Percentiles rank a stretch among this genome's conserved stretches.
These are phyloP conservation scores for Alternaria incomplexa DNA, from an alignment of 2,329 filamentous ascomycete genomes.

Conservation along the genomic window DNA sequence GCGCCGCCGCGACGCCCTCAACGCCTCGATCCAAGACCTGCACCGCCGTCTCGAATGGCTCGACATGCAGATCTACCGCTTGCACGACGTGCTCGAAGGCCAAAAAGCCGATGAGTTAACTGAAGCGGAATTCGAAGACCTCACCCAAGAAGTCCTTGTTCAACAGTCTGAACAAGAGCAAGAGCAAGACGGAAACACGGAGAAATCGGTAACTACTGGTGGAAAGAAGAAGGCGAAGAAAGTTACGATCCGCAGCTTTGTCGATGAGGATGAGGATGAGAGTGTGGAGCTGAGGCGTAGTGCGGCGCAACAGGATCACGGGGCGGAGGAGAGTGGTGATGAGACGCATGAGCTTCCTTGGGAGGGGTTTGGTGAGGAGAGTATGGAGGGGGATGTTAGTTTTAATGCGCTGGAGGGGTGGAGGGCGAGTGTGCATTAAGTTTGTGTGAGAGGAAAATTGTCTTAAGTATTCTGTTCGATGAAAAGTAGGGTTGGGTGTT, in stretches of 20 bases:
- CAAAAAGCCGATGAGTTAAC: slow-evolving; percentile 67
- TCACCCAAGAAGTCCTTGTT: slow-evolving; percentile 25
- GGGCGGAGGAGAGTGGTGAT: slow-evolving; percentile 16
- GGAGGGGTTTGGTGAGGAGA: slow-evolving; percentile 46
- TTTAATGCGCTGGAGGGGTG: slow-evolving; percentile 19
- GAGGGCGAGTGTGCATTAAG: slow-evolving; percentile 19
- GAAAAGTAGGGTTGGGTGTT: neutral
- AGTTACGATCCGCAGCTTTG: slow-evolving; percentile 47
- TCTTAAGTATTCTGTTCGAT: neutral
- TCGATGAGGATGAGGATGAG: slow-evolving; percentile 34
- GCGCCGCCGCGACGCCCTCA: slow-evolving; percentile 67
- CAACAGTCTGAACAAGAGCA: slow-evolving; percentile 28
- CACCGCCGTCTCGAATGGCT: slow-evolving; percentile 72
- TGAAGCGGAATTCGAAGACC: slow-evolving; percentile 51
- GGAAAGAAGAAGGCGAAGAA: slow-evolving; percentile 40
- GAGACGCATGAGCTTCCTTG: slow-evolving; percentile 48
- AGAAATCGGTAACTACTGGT: neutral
- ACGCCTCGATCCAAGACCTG: slow-evolving; percentile 66
- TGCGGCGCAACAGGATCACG: neutral
- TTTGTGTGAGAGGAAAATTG: neutral
- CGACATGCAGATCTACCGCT: slow-evolving; percentile 78
- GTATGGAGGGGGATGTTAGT: slow-evolving; percentile 18
- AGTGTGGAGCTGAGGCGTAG: slow-evolving; percentile 22
- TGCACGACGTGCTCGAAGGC: slow-evolving; percentile 84
- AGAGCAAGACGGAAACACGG: slow-evolving; percentile 46